Percentiles rank a stretch among this genome's conserved stretches.
Evolutionary conservation across 208 protist genomes (phyloP).

Genomic region (Trichomonas vaginalis): DNA sequence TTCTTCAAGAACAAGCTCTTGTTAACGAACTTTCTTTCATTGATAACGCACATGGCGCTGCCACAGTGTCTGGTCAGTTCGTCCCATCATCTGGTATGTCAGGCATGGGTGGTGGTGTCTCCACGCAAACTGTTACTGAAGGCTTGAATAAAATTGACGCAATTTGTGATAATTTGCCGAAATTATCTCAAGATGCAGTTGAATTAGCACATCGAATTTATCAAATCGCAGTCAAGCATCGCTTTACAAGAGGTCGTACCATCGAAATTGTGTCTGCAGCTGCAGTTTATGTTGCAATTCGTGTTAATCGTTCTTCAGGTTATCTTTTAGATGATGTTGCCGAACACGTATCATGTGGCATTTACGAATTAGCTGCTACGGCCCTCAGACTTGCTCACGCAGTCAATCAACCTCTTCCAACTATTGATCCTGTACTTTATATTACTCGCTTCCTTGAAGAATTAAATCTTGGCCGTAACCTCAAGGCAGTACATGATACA

Average conservation of each 20-base stretch:
- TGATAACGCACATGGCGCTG: not conserved
- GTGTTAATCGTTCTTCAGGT: not conserved
- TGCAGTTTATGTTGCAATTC: not conserved
- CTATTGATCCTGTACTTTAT: not conserved
- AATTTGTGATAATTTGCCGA: not conserved
- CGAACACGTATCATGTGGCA: not conserved
- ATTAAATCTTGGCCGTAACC: not conserved
- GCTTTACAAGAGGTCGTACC: not conserved
- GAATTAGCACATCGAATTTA: not conserved
- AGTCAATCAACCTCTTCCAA: not conserved
- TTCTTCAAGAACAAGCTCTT: not conserved
- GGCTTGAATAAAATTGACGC: not conserved
- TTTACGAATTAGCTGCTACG: not conserved
- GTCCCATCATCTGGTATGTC: not conserved
- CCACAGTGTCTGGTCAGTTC: not conserved
- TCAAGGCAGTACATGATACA: not conserved
- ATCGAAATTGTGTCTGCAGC: not conserved
- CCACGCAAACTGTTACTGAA: not conserved
- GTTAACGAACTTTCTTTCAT: not conserved
- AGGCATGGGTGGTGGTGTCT: too few relatives aligned
- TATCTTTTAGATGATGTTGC: not conserved
- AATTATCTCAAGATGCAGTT: not conserved
- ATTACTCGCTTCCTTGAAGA: not conserved
- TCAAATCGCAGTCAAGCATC: not conserved
- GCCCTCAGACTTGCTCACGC: not conserved